phyloP scores from a whole-genome alignment of 2,329 filamentous ascomycete genomes.

The Colletotrichum spaethianum region DNA sequence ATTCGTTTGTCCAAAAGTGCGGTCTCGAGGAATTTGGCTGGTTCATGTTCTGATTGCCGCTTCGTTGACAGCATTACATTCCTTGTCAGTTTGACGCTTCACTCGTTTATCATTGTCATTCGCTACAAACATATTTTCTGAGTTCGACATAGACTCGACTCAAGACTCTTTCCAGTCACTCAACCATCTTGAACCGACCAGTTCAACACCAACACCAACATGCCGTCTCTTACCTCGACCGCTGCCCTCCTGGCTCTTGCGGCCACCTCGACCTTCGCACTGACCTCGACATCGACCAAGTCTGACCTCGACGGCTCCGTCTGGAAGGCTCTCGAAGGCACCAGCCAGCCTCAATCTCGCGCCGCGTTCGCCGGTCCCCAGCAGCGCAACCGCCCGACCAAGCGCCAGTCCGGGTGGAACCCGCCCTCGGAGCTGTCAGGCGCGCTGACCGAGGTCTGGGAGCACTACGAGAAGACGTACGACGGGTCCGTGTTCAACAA shows the following conservation, averaged over 20 bases:
- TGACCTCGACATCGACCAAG: conserved; percentile 41
- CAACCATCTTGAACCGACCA: neutral
- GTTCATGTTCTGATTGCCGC: conserved; percentile 9
- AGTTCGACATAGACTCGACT: too few species aligned
- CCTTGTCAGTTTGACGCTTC: neutral
- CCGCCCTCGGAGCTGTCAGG: conserved; percentile 45
- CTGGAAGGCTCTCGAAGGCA: conserved; percentile 42
- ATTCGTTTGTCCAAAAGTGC: neutral
- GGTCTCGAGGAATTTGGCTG: conserved; percentile 1
- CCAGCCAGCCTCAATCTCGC: neutral
- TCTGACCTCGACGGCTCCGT: conserved; percentile 47
- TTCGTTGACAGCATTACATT: neutral
- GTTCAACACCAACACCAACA: conserved; percentile 17
- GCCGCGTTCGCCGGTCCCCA: conserved; percentile 4
- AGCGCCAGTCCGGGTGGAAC: conserved; percentile 48
- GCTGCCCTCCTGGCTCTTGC: conserved; percentile 44
- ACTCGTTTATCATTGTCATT: neutral
- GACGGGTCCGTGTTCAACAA: conserved; percentile 43
- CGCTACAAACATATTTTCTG: neutral
- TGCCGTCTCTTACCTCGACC: conserved; percentile 44
- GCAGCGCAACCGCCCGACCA: conserved; percentile 45
- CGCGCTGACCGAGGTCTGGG: conserved; percentile 49
- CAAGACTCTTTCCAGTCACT: neutral
- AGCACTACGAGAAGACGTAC: conserved; percentile 48
- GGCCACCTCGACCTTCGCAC: conserved; percentile 41